Base-by-base conservation (phyloP, 179 eudicot species). In the Patellifolia procumbens region DNA sequence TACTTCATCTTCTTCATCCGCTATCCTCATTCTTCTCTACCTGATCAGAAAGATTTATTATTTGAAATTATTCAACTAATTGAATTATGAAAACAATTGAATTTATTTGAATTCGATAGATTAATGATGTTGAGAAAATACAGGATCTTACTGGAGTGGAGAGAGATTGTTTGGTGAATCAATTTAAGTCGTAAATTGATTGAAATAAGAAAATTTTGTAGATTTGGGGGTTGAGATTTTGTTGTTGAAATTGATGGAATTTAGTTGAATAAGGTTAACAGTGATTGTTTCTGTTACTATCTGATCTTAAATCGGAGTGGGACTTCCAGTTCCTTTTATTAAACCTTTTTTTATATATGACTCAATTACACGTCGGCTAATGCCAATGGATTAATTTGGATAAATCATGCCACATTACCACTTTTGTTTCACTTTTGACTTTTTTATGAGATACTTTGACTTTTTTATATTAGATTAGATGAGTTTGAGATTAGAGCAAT, bases 21-120 rank as follows among this genome's bases (percentile, higher is more conserved):
- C 90, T 7, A 83, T 86, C 81, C 87, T 83, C 95, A 85, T 89
- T 53, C 45, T 59, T 16, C 16, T 52, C 60, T 39, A 31, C 45
- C n/a, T n/a, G n/a, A n/a, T n/a, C n/a, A n/a, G n/a, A n/a, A n/a
- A n/a, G n/a, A n/a, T n/a, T n/a, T n/a, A n/a, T n/a, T n/a, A n/a
- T n/a, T n/a, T n/a, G n/a, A n/a, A n/a, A n/a, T n/a, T n/a, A n/a
- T n/a, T n/a, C n/a, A n/a, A n/a, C n/a, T n/a, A n/a, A n/a, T n/a
- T n/a, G n/a, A n/a, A n/a, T n/a, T n/a, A n/a, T n/a, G n/a, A n/a
- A n/a, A n/a, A n/a, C n/a, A n/a, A n/a, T n/a, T n/a, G n/a, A n/a
- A 39, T n/a, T n/a, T n/a, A n/a, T n/a, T n/a, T n/a, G 45, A 6
- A 39, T 39, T 39, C 9, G 0, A 39, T 39, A n/a, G n/a, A n/a